These are phyloP conservation scores for Annulohypoxylon truncatum DNA, from an alignment of 2,329 filamentous ascomycete species.

Conservation along the genomic window DNA sequence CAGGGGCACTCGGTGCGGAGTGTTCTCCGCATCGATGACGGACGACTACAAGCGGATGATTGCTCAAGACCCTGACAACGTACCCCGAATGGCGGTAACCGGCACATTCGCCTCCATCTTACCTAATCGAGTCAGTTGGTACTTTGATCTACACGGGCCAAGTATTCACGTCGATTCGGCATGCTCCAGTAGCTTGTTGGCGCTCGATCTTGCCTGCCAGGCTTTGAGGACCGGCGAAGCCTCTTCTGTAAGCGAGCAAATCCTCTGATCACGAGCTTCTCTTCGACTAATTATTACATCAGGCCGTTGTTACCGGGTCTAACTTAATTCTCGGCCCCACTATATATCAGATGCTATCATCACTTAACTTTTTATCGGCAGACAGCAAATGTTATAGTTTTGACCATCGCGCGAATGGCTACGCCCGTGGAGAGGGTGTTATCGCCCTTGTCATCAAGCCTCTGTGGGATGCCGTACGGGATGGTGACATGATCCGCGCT, in stretches of 20 bases:
- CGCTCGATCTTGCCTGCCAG: conserved; percentile 47
- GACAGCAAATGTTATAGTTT: conserved; percentile 47
- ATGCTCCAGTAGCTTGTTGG: conserved; percentile 53
- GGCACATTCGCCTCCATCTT: conserved; percentile 50
- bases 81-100: conserved; percentile 49
- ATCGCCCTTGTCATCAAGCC: conserved; percentile 63
- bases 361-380: conserved; percentile 56
- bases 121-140: conserved; percentile 57
- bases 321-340: conserved; percentile 51
- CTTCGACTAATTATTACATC: background rate
- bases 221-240: conserved; percentile 43
- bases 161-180: conserved; percentile 55
- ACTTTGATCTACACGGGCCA: conserved; percentile 53
- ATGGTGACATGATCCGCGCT: conserved; percentile 54
- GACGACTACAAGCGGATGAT: conserved; percentile 52
- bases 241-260: conserved; percentile 34
- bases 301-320: conserved; percentile 51
- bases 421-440: conserved; percentile 63
- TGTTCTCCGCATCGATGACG: conserved; percentile 54
- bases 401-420: conserved; percentile 48
- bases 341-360: conserved; percentile 43
- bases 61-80: conserved; percentile 51
- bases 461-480: conserved; percentile 58
- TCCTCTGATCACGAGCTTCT: background rate
- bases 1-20: conserved; percentile 48